Evolutionary conservation across 768 basidiomycete species (phyloP), one percentile per base, ranked within the genome.

Genomic region (Flagelloscypha sp.): DNA sequence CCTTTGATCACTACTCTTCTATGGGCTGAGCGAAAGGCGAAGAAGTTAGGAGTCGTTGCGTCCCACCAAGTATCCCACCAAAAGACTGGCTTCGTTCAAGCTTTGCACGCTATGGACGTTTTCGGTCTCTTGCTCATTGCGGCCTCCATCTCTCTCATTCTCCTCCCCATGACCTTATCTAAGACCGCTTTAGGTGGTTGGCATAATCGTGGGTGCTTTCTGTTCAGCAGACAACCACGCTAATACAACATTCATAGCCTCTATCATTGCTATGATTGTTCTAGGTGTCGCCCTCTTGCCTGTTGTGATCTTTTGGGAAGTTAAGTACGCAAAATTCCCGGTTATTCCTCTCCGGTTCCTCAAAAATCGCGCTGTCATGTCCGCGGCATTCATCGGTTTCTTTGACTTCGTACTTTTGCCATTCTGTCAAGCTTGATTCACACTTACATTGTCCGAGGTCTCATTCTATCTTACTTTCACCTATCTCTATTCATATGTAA

Each of bases 401-500:
- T 67, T 76, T 28, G 76, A 79, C 47, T 79, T 79, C 41, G 73
- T 30, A 2, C 20, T 2, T 5, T 29, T 13, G 2, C 2, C 12
- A 10, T 7, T 7, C 24, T 11, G 27, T 27, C 35, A 24, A 37
- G n/a, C n/a, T 40, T 42, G n/a, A 38, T 19, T 12, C n/a, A 15
- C 29, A 22, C 7, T 33, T 33, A n/a, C 16, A 7, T n/a, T 9
- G 6, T 6, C 5, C 5, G 35, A 79, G 76, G 47, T 73, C 46
- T 74, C 76, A 2, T 79, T 72, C 59, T 79, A 73, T 61, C 65
- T 87, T 30, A 78, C 81, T 1, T 79, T 61, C 55, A 76, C 79
- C 7, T 86, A 85, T 49, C 70, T 84, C 12, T 86, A 74, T 61
- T 79, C 78, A 2, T 84, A 76, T 53, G 66, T 80, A 25, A 38